Evolutionary conservation across 768 basidiomycete genomes (phyloP), one percentile per base, ranked within the genome.

Genomic region (Terana coerulea): DNA sequence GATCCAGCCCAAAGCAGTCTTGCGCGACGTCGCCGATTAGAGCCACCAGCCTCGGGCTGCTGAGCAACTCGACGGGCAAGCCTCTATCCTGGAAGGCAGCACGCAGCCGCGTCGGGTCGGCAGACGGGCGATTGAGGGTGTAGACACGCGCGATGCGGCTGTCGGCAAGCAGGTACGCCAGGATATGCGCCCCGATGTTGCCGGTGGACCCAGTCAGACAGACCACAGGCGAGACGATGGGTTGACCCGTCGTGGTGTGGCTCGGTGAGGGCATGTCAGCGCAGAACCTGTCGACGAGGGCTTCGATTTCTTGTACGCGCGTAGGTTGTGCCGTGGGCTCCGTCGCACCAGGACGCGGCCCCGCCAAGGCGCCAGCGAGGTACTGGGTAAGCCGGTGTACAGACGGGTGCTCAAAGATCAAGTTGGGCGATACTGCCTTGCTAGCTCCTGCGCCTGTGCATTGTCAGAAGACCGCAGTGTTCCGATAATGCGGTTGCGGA

Each of bases 141-240:
- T 61, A 64, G 24, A 66, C 58, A 41, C 50, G 53, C 34, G 21
- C 51, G 33, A 64, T 56, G 17, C 54, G 40, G 8, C 24, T n/a
- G 8, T 53, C 48, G 12, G 33, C 37, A 14, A 64, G 49, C 17
- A 67, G 52, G 22, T 58, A 52, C 17, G 59, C 57, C 3, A 51
- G 31, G 24, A 55, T 30, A 21, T 55, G 40, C 8, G 54, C 51
- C 10, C 54, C 54, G 24, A 55, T 26, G 22, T 42, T 50, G 1
- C 54, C 54, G 9, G 54, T 55, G 1, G 54, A 47, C 2, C 54
- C 54, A 22, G 54, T 55, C 28, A 55, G 33, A 5, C 51, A 19
- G 21, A 55, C 45, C 5, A 28, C 25, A 1, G 5, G 14, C 25
- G 8, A 9, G 6, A 5, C n/a, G 22, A 11, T 24, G 14, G 6